These are phyloP conservation scores for Aschersonia sp. DNA, from an alignment of 2,329 filamentous ascomycete species.

Conservation along the genomic window DNA sequence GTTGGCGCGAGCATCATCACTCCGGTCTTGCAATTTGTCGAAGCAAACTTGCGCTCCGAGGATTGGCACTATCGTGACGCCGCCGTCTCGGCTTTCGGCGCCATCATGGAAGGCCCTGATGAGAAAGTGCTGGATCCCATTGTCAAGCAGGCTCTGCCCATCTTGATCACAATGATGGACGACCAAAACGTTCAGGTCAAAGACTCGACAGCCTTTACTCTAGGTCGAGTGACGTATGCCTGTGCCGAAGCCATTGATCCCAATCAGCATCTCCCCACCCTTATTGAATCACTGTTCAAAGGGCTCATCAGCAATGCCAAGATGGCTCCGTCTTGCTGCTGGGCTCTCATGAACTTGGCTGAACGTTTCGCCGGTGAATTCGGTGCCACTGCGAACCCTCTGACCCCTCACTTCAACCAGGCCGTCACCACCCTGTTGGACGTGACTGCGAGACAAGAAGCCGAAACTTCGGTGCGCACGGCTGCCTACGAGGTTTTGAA, in stretches of 20 bases:
- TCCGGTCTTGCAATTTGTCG: slow-evolving; percentile 80
- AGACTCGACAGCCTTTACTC: slow-evolving; percentile 89
- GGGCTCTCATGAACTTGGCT: slow-evolving; percentile 96
- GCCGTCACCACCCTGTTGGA: slow-evolving; percentile 75
- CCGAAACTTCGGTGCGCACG: slow-evolving; percentile 79
- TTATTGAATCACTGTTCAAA: slow-evolving; percentile 80
- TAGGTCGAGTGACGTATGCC: slow-evolving; percentile 89
- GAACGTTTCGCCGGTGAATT: slow-evolving; percentile 86
- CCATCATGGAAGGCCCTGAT: slow-evolving; percentile 97
- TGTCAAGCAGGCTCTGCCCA: slow-evolving; percentile 85
- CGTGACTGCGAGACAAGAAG: slow-evolving; percentile 69
- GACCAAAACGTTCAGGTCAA: slow-evolving; percentile 80
- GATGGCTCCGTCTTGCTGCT: slow-evolving; percentile 97
- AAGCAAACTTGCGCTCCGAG: slow-evolving; percentile 74
- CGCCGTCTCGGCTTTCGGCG: slow-evolving; percentile 90
- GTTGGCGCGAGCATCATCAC: slow-evolving; percentile 73
- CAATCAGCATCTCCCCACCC: slow-evolving; percentile 61
- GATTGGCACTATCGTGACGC: slow-evolving; percentile 95
- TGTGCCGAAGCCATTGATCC: slow-evolving; percentile 88
- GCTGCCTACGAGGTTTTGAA: slow-evolving; percentile 96
- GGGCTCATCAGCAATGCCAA: slow-evolving; percentile 83
- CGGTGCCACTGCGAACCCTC: slow-evolving; percentile 60
- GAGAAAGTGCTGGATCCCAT: slow-evolving; percentile 84
- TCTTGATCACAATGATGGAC: slow-evolving; percentile 84
- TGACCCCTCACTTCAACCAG: slow-evolving; percentile 86